Evolutionary conservation across 2,329 filamentous ascomycete genomes (phyloP).

Genomic region (Paraphaeosphaeria minitans): DNA sequence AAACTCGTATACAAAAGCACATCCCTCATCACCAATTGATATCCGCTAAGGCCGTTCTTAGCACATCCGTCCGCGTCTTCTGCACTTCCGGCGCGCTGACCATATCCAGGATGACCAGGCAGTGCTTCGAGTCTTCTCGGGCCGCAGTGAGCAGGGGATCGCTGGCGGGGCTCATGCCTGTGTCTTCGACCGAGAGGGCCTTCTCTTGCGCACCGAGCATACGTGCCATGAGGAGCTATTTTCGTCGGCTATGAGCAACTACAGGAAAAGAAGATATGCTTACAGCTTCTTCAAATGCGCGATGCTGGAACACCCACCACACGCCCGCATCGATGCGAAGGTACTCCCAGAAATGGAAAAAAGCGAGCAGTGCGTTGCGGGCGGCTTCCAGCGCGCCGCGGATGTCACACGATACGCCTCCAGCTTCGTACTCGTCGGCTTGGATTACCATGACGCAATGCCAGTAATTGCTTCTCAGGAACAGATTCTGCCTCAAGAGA

Average conservation of each 20-base stretch:
- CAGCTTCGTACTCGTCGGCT: conserved; percentile 67
- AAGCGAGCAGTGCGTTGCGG: conserved; percentile 73
- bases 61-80: conserved; percentile 53
- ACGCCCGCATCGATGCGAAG: conserved; percentile 75
- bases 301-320: conserved; percentile 85
- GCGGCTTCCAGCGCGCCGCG: conserved; percentile 75
- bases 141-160: conserved; percentile 46
- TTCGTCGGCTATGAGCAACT: background rate
- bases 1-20: background rate
- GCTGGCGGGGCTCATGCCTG: conserved; percentile 31
- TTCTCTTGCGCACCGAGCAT: conserved; percentile 46
- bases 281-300: conserved; percentile 78
- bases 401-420: conserved; percentile 61
- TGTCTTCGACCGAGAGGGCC: conserved; percentile 31
- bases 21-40: conserved; percentile 34
- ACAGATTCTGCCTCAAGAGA: conserved; percentile 74
- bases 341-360: conserved; percentile 73
- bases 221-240: conserved; percentile 47
- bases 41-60: conserved; percentile 52
- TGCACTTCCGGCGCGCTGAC: conserved; percentile 54
- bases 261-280: conserved; percentile 49
- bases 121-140: conserved; percentile 51
- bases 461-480: conserved; percentile 80
- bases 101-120: conserved; percentile 53
- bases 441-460: conserved; percentile 83